Conservation (phyloP, 2,329 filamentous ascomycete genomes). For the Colletotrichum gloeosporioides region DNA sequence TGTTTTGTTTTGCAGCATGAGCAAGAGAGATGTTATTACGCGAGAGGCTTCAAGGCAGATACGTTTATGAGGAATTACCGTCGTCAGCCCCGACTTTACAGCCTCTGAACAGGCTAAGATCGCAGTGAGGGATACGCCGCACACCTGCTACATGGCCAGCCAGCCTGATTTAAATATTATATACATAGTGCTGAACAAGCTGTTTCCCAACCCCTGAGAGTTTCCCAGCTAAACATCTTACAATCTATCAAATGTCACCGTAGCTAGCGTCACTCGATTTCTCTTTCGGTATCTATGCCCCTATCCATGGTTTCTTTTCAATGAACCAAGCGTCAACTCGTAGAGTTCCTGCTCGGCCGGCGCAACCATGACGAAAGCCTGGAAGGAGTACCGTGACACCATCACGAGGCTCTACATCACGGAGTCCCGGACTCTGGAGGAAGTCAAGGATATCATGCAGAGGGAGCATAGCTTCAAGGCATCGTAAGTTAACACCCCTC, state of each 20-base stretch:
- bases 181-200: not conserved
- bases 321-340: not conserved
- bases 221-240: not conserved
- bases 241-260: not conserved
- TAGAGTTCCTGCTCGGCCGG: not conserved
- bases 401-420: slow-evolving; percentile 47
- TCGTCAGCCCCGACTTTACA: not conserved
- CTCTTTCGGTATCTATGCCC: not conserved
- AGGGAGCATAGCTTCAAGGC: slow-evolving; percentile 44
- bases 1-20: not conserved
- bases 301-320: not conserved
- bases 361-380: slow-evolving; percentile 49
- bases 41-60: not conserved
- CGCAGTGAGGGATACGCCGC: not conserved
- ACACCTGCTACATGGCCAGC: not conserved
- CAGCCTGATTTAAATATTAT: not conserved
- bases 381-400: slow-evolving; percentile 38
- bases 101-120: not conserved
- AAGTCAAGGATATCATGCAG: slow-evolving; percentile 46
- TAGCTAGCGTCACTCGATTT: not conserved
- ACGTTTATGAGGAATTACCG: not conserved
- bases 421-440: slow-evolving; percentile 42
- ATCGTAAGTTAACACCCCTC: slow-evolving; percentile 36
- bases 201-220: not conserved
- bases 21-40: not conserved